Evolutionary conservation across 768 basidiomycete genomes (phyloP), one percentile per base, ranked within the genome.

Genomic region (Cystobasidium onofrii): DNA sequence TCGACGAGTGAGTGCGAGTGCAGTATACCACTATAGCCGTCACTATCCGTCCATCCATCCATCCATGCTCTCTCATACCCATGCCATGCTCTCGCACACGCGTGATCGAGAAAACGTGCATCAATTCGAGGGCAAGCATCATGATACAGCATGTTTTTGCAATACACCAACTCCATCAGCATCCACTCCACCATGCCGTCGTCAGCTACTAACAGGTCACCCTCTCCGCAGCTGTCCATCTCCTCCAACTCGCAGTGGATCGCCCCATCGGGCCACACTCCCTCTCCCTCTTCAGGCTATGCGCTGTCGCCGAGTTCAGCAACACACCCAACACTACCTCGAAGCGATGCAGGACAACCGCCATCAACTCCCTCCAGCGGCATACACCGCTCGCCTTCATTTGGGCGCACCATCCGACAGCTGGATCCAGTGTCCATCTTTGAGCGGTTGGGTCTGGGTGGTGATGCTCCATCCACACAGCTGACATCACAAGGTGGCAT

Each of bases 181-280:
- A 7, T 12, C 46, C 9, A 17, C 4, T n/a, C n/a, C 46, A 50
- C 46, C 46, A 31, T 39, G 57, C 7, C 29, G 4, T 23, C 7
- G 55, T 57, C 55, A 7, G n/a, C 23, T 25, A 29, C 31, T 61
- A 39, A 61, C 57, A 61, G 57, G 57, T 20, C 46, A n/a, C 46
- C 46, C 46, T 50, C 46, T 50, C 46, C 46, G 6, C 65, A 67
- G 65, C 65, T 67, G 27, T 67, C 65, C 23, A 54, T 67, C 33
- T 67, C 65, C 4, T 52, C 43, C 65, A 43, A 67, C 65, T n/a
- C 50, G 44, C 65, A 67, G 65, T 67, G 65, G 65, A 67, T 36
- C 15, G n/a, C 46, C 6, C 15, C 46, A 18, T 15, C 9, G 43
- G 44, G 44, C 13, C 29, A 34, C 65, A 43, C 15, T n/a, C 65